Evolutionary conservation across 1,284 basidiomycete genomes (phyloP).

Genomic region (Leccinum griseonigrum): DNA sequence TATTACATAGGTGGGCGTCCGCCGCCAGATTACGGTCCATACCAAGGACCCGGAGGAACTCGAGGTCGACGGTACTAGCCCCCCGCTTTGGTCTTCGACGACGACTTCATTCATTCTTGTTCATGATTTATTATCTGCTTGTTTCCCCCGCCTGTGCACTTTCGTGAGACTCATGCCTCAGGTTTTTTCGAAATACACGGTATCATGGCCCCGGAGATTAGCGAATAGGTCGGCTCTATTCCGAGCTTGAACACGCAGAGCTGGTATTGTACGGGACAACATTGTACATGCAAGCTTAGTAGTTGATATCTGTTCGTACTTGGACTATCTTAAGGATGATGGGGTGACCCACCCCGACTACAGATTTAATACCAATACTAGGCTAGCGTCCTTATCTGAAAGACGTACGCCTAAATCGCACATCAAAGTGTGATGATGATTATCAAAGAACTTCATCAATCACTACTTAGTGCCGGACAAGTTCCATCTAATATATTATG

Average conservation of each 20-base stretch:
- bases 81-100: neutral
- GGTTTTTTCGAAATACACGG: slow-evolving; percentile 2
- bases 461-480: too few relatives aligned
- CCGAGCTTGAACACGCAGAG: neutral
- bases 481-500: too few relatives aligned
- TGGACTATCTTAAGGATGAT: neutral
- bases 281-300: neutral
- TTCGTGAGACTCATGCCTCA: neutral
- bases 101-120: slow-evolving; percentile 14
- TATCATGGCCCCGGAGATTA: neutral
- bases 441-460: too few relatives aligned
- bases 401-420: neutral
- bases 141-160: slow-evolving; percentile 3
- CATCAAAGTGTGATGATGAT: too few relatives aligned
- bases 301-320: neutral
- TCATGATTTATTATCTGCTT: slow-evolving; percentile 21
- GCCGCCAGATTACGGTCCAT: slow-evolving; percentile 69
- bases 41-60: slow-evolving; percentile 54
- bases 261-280: neutral
- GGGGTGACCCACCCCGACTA: neutral
- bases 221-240: neutral
- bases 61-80: slow-evolving; percentile 36
- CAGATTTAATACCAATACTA: neutral
- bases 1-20: slow-evolving; percentile 47
- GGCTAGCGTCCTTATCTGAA: neutral